Evolutionary conservation across 169 alveolate species (phyloP).

Genomic region (Plasmodium cynomolgi): DNA sequence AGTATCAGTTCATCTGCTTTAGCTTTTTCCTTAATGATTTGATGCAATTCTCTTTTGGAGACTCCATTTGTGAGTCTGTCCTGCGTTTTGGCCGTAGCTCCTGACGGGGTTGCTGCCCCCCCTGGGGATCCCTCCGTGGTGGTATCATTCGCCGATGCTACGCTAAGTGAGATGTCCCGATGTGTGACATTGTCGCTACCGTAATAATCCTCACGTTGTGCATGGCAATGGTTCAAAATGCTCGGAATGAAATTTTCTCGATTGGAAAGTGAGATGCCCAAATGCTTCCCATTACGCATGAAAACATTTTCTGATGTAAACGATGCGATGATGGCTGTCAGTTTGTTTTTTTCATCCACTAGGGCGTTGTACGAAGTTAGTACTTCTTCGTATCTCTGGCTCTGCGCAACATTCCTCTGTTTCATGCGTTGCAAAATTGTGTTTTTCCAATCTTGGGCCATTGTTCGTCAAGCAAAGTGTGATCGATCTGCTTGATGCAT

Average conservation of each 20-base stretch:
- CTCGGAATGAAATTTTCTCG: not conserved
- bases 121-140: not conserved
- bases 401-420: slow-evolving; percentile 38
- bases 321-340: slow-evolving; percentile 60
- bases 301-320: slow-evolving; percentile 44
- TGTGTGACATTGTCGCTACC: not conserved
- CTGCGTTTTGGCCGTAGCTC: not conserved
- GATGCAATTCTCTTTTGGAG: slow-evolving; percentile 16
- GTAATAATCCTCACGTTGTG: not conserved
- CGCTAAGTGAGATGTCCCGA: not conserved
- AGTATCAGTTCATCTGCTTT: slow-evolving; percentile 48
- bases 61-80: not conserved
- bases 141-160: not conserved
- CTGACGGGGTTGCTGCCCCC: not conserved
- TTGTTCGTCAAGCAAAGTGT: not conserved
- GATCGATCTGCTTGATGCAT: not conserved
- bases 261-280: not conserved
- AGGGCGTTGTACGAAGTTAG: slow-evolving; percentile 37
- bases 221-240: not conserved
- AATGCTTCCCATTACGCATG: slow-evolving; percentile 5
- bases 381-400: slow-evolving; percentile 29
- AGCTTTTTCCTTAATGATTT: slow-evolving; percentile 16
- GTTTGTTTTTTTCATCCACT: slow-evolving; percentile 69
- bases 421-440: slow-evolving; percentile 23
- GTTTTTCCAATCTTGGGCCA: slow-evolving; percentile 56